Evolutionary conservation across 2,329 filamentous ascomycete species (phyloP).

Genomic region (Pseudovirgaria hyperparasitica): DNA sequence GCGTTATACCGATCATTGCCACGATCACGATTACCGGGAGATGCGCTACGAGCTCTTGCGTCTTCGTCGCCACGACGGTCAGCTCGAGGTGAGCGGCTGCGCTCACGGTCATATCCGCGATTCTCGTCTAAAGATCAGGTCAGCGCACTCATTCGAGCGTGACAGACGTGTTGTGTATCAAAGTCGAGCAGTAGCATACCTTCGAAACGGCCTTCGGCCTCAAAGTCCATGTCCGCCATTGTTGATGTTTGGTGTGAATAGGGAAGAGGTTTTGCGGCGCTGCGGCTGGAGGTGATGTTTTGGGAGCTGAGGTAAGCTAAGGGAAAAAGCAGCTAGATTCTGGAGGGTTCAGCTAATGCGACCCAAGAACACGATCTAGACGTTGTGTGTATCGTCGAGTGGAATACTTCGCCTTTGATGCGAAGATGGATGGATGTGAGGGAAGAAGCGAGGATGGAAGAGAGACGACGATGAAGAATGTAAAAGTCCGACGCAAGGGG

Average conservation of each 20-base stretch:
- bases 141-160: slow-evolving; percentile 7
- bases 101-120: slow-evolving; percentile 50
- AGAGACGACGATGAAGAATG: no score
- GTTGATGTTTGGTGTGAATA: slow-evolving; percentile 2
- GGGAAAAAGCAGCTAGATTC: no score
- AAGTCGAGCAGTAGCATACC: slow-evolving; percentile 33
- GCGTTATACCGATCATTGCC: slow-evolving; percentile 22
- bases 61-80: slow-evolving; percentile 38
- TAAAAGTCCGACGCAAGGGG: no score
- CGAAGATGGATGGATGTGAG: no score
- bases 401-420: no score
- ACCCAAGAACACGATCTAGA: no score
- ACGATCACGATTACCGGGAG: slow-evolving; percentile 43
- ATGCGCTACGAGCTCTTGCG: slow-evolving; percentile 50
- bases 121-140: slow-evolving; percentile 36
- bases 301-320: no score
- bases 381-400: no score
- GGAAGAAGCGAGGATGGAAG: no score
- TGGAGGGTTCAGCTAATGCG: no score
- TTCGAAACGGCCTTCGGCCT: slow-evolving; percentile 54
- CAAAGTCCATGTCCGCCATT: slow-evolving; percentile 48
- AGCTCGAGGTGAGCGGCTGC: slow-evolving; percentile 50
- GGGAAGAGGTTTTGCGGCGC: no score
- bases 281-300: no score
- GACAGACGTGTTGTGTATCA: slow-evolving; percentile 4